A percentile compares a stretch with the other conserved stretches of the same genome.
These are phyloP conservation scores for Clarireedia paspali DNA, from an alignment of 2,329 filamentous ascomycete species.

Conservation along the genomic window DNA sequence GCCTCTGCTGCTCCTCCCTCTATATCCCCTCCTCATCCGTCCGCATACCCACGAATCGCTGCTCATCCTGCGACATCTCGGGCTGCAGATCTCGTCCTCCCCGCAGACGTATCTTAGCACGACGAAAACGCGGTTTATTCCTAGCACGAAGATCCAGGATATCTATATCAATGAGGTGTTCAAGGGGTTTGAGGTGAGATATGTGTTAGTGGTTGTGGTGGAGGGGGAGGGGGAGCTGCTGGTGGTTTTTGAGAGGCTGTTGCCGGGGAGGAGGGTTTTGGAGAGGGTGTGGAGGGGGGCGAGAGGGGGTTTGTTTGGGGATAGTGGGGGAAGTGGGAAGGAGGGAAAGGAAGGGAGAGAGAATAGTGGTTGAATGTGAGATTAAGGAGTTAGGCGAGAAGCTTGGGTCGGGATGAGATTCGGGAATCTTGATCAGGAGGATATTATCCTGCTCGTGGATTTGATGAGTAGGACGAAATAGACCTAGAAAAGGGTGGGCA, in stretches of 20 bases:
- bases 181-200: conserved; percentile 80
- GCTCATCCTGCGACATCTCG: conserved; percentile 79
- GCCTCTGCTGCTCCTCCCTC: conserved; percentile 34
- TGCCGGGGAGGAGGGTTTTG: conserved; percentile 67
- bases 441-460: too few relatives aligned
- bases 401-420: not conserved
- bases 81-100: conserved; percentile 77
- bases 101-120: conserved; percentile 59
- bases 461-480: too few relatives aligned
- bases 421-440: too few relatives aligned
- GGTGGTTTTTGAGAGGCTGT: conserved; percentile 82
- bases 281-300: conserved; percentile 88
- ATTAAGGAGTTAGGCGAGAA: not conserved
- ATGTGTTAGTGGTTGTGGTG: conserved; percentile 84
- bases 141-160: conserved; percentile 85
- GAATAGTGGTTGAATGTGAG: not conserved
- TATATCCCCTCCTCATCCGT: conserved; percentile 37
- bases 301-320: conserved; percentile 73
- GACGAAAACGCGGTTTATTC: conserved; percentile 68
- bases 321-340: not conserved
- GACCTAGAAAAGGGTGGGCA: not conserved
- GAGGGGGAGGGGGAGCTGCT: conserved; percentile 82
- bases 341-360: conserved; percentile 4
- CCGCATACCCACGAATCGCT: conserved; percentile 68
- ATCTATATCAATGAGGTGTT: conserved; percentile 95